Evolutionary conservation across 2,329 filamentous ascomycete species (phyloP).

Genomic region (Alternaria arborescens): DNA sequence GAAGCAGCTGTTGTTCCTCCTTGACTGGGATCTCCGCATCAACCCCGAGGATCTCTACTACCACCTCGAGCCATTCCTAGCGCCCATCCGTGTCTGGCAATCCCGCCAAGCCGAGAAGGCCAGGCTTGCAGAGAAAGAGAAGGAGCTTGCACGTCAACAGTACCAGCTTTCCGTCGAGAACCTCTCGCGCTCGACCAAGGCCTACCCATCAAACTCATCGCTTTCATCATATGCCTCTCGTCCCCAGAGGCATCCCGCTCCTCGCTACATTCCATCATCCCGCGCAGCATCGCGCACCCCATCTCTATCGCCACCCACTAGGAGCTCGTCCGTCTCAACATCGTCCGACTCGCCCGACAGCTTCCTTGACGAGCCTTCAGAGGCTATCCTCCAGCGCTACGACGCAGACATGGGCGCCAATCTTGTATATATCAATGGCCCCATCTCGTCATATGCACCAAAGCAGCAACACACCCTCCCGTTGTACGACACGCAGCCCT

Average conservation of each 20-base stretch:
- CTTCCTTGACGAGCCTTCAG: slow-evolving; percentile 44
- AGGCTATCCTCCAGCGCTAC: slow-evolving; percentile 52
- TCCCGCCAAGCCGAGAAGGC: slow-evolving; percentile 64
- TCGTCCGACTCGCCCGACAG: slow-evolving; percentile 47
- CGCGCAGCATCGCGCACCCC: slow-evolving; percentile 57
- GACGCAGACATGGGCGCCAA: slow-evolving; percentile 53
- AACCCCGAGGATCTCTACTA: slow-evolving; percentile 83
- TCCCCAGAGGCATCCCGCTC: slow-evolving; percentile 31
- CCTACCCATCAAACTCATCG: slow-evolving; percentile 49
- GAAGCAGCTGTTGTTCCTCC: slow-evolving; percentile 92
- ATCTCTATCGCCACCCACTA: slow-evolving; percentile 58
- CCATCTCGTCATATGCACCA: slow-evolving; percentile 32
- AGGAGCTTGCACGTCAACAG: slow-evolving; percentile 51
- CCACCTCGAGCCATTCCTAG: slow-evolving; percentile 87
- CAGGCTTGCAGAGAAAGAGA: slow-evolving; percentile 55
- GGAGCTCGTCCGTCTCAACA: slow-evolving; percentile 48
- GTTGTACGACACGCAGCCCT: slow-evolving; percentile 50
- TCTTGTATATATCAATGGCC: slow-evolving; percentile 55
- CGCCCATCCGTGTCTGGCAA: slow-evolving; percentile 75
- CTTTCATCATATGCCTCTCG: slow-evolving; percentile 47
- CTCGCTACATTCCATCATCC: slow-evolving; percentile 43
- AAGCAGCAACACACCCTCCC: slow-evolving; percentile 50
- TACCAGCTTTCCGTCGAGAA: slow-evolving; percentile 53
- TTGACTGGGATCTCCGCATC: slow-evolving; percentile 94
- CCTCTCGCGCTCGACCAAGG: slow-evolving; percentile 41